These are phyloP conservation scores for Dactylorhiza incarnata DNA, from an alignment of 106 monocot genomes.

Conservation along the genomic window DNA sequence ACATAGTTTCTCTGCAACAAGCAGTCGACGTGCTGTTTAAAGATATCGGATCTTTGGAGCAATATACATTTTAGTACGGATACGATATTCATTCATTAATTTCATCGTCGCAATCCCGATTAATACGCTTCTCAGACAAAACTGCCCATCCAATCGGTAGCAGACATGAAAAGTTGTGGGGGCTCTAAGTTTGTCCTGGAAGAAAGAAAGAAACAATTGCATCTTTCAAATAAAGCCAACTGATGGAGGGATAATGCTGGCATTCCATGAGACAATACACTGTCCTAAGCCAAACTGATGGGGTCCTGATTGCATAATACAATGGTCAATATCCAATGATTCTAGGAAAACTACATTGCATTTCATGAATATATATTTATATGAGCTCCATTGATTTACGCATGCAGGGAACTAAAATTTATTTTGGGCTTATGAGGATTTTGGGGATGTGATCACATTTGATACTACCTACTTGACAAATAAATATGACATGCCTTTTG, in stretches of 20 bases:
- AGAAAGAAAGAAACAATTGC: background rate
- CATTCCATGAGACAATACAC: slow-evolving; percentile 2
- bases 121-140: no score
- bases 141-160: background rate
- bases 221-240: background rate
- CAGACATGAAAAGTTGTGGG: background rate
- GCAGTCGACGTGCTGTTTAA: no score
- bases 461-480: no score
- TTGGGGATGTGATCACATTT: no score
- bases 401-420: no score
- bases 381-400: slow-evolving; percentile 1
- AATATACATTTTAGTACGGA: no score
- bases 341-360: background rate
- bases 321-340: background rate
- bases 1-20: no score
- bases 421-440: no score
- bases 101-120: no score
- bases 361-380: background rate
- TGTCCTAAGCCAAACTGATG: background rate
- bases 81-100: no score
- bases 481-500: no score
- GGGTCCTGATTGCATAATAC: background rate
- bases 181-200: background rate
- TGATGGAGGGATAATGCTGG: background rate
- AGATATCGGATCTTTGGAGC: no score